Conservation (phyloP, 192 early-diverging fungal genomes). For the Podila epicladia region DNA sequence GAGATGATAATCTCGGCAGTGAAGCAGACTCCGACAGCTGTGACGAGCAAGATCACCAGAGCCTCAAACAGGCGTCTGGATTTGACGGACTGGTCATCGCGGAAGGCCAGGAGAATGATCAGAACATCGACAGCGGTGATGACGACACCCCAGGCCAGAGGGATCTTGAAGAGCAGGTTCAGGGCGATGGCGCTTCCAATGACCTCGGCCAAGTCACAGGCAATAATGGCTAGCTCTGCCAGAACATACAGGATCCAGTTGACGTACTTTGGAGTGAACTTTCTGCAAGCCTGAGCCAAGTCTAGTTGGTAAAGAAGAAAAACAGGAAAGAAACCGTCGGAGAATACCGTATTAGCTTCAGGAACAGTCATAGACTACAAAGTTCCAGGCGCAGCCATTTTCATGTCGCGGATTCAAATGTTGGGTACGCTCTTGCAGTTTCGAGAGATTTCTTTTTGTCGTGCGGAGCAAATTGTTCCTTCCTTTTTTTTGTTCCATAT, state of each 20-base stretch:
- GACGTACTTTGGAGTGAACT: slow-evolving; percentile 63
- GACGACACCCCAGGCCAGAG: slow-evolving; percentile 77
- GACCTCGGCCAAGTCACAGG: slow-evolving; percentile 86
- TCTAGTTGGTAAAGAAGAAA: slow-evolving; percentile 52
- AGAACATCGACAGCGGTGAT: slow-evolving; percentile 81
- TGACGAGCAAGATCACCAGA: slow-evolving; percentile 73
- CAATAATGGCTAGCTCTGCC: slow-evolving; percentile 81
- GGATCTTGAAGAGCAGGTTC: slow-evolving; percentile 76
- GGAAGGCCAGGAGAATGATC: slow-evolving; percentile 70
- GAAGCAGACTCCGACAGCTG: slow-evolving; percentile 74
- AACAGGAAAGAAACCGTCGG: too few species aligned
- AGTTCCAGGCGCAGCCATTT: background rate
- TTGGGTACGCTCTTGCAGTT: too few species aligned
- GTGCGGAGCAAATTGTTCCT: too few species aligned
- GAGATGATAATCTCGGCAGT: slow-evolving; percentile 67
- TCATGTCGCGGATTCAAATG: too few species aligned
- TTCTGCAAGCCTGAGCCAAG: slow-evolving; percentile 74
- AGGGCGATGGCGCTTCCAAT: slow-evolving; percentile 87
- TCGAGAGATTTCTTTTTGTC: too few species aligned
- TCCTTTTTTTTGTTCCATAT: too few species aligned
- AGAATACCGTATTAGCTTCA: background rate
- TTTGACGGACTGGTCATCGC: slow-evolving; percentile 60
- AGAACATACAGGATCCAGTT: slow-evolving; percentile 76
- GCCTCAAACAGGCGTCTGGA: slow-evolving; percentile 71
- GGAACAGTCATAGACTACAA: background rate